These are phyloP conservation scores for Miscanthus lutarioriparius DNA, from an alignment of 176 grass and related monocot genomes.

Conservation along the genomic window DNA sequence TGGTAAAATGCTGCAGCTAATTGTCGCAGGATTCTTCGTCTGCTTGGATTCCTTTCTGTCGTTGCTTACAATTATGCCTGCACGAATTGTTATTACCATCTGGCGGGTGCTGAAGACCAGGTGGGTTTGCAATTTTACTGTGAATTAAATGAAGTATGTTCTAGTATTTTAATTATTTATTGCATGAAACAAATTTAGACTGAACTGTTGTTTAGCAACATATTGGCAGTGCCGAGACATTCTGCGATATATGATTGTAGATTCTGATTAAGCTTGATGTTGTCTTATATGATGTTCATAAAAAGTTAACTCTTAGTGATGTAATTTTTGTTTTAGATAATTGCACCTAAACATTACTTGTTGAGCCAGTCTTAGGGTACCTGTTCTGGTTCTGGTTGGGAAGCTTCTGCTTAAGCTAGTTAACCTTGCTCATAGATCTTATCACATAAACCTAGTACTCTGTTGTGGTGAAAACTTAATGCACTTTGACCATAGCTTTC, in stretches of 20 bases:
- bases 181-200: constrained; percentile 10
- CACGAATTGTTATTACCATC: constrained; percentile 72
- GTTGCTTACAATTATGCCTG: constrained; percentile 88
- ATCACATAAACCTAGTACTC: background rate
- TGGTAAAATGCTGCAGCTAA: constrained; percentile 84
- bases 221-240: background rate
- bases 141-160: constrained; percentile 10
- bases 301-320: background rate
- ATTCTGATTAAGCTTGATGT: background rate
- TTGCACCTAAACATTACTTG: background rate
- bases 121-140: constrained; percentile 44
- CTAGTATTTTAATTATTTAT: background rate
- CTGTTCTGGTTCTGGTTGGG: background rate
- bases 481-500: background rate
- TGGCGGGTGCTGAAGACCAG: constrained; percentile 78
- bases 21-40: constrained; percentile 82
- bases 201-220: background rate
- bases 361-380: background rate
- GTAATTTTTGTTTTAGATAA: constrained; percentile 14
- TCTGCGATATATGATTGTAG: background rate
- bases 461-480: background rate
- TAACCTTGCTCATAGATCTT: background rate
- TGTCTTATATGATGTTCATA: constrained; percentile 14
- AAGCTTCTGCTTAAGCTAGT: constrained; percentile 15
- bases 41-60: constrained; percentile 96